A percentile compares a stretch with the other conserved stretches of the same genome.
phyloP scores from a whole-genome alignment of 306 rosid genomes.

The Citrullus mucosospermus region DNA sequence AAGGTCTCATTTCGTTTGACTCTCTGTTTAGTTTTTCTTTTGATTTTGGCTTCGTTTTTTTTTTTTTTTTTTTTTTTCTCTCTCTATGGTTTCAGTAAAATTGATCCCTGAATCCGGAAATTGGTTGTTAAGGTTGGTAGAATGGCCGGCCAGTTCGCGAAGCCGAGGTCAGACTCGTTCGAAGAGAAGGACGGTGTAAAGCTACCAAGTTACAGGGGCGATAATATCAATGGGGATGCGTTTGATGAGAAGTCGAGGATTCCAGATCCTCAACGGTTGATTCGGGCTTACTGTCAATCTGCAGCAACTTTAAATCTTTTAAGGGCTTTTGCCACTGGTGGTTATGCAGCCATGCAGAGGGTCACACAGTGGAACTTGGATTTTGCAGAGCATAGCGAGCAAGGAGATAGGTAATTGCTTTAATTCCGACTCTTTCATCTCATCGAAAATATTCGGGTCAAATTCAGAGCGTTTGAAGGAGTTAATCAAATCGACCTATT shows the following conservation, averaged over 20 bases:
- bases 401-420: constrained; percentile 67
- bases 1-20: constrained; percentile 32
- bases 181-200: constrained; percentile 88
- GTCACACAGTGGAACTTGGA: constrained; percentile 97
- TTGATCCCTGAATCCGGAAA: constrained; percentile 1
- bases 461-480: not conserved
- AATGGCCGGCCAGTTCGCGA: constrained; percentile 99
- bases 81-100: not conserved
- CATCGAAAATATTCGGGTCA: not conserved
- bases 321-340: constrained; percentile 90
- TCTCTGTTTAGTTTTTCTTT: not conserved
- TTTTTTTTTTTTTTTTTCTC: too few species aligned
- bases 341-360: constrained; percentile 98
- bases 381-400: constrained; percentile 85
- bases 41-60: not conserved
- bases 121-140: constrained; percentile 61
- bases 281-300: constrained; percentile 90
- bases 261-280: constrained; percentile 95
- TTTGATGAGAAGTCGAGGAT: constrained; percentile 67
- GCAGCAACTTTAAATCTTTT: constrained; percentile 91
- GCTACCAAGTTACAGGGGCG: constrained; percentile 97
- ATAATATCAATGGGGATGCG: constrained; percentile 84
- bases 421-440: not conserved
- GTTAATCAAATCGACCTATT: too few species aligned
- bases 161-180: constrained; percentile 84